A percentile compares a stretch with the other conserved stretches of the same genome.
phyloP scores from a whole-genome alignment of 2,329 filamentous ascomycete species.

The Myriosclerotinia scirpicola region DNA sequence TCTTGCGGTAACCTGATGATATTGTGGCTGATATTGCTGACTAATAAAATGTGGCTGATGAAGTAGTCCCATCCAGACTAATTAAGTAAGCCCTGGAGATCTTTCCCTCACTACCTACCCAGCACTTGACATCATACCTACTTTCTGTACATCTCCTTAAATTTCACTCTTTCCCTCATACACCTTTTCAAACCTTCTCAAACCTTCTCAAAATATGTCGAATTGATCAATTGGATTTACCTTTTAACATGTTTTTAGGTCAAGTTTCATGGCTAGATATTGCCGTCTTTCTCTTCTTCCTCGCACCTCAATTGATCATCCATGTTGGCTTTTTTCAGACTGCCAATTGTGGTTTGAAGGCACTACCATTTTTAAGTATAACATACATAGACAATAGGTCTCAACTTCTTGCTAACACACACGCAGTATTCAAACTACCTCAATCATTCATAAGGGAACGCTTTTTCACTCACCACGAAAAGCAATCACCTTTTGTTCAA shows the following conservation, averaged over 20 bases:
- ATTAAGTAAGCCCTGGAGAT: too few relatives aligned
- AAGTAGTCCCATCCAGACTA: too few relatives aligned
- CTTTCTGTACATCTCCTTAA: neutral
- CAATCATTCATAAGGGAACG: slow-evolving; percentile 58
- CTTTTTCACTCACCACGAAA: slow-evolving; percentile 48
- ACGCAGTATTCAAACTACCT: slow-evolving; percentile 58
- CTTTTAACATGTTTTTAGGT: slow-evolving; percentile 63
- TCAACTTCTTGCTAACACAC: slow-evolving; percentile 20
- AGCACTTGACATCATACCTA: neutral
- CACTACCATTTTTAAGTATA: slow-evolving; percentile 70
- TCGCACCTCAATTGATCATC: slow-evolving; percentile 69
- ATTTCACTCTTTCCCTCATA: neutral
- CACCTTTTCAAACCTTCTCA: too few relatives aligned
- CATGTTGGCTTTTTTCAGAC: slow-evolving; percentile 64
- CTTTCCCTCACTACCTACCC: too few relatives aligned
- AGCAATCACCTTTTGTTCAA: slow-evolving; percentile 63
- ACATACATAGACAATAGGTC: neutral
- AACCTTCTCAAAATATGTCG: neutral
- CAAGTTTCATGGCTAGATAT: slow-evolving; percentile 77
- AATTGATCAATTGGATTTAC: neutral
- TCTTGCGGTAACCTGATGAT: too few relatives aligned
- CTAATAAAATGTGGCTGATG: neutral
- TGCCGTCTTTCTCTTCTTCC: slow-evolving; percentile 67
- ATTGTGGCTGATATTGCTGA: neutral
- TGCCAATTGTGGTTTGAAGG: slow-evolving; percentile 56